Evolutionary conservation across 2,329 filamentous ascomycete species (phyloP), one percentile per base, ranked within the genome.

Genomic region (Penicillium sp.): DNA sequence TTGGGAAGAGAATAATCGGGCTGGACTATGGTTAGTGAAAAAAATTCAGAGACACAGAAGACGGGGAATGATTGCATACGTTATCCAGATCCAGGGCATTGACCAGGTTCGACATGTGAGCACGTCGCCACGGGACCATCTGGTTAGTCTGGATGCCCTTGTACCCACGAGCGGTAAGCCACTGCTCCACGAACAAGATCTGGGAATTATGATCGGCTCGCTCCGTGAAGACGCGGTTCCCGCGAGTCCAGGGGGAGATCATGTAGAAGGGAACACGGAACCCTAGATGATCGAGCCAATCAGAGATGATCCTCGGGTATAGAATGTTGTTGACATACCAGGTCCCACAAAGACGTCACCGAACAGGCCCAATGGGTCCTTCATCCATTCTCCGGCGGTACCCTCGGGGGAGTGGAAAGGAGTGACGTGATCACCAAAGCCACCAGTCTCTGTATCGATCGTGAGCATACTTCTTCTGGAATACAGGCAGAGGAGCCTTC

Each of bases 181-280:
- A 83, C 64, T 81, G 70, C 68, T 85, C 83, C 0, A 85, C 67
- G 63, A 85, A 85, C 43, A 83, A 70, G 31, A 84, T 82, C 59
- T 85, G 83, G 0, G 83, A 85, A 62, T 78, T 84, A 69, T 85
- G 83, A 64, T 85, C 83, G 5, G 79, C 76, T 45, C 82, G 81
- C 66, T 85, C 83, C 0, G 81, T 83, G 61, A 83, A 84, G 2
- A 85, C 82, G 22, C 82, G 78, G 8, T 79, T 81, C 11, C 81
- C 81, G 14, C 83, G 80, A 0, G 83, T 85, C 78, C 81, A 85
- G 0, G 83, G 83, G 0, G 83, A 85, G 56, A 85, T 76, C 69
- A 85, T 83, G 63, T 82, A 82, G 60, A 85, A 82, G 0, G 83
- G 83, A 2, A 85, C 73, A 7, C 83, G 81, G 66, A 83, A 80